phyloP scores from a whole-genome alignment of 495 filamentous ascomycete genomes.

The Talaromyces liani region DNA sequence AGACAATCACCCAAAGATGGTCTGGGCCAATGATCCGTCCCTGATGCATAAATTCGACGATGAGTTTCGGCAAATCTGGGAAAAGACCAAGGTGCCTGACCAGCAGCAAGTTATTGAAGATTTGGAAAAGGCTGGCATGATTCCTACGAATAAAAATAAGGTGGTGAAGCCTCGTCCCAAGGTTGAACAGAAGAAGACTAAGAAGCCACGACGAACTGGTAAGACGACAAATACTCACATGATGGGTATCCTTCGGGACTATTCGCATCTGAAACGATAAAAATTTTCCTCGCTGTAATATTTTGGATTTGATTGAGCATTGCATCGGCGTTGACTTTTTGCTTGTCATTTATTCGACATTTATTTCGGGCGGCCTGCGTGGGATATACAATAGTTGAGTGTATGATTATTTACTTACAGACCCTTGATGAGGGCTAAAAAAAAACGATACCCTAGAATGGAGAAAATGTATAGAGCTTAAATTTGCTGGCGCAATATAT shows the following conservation, averaged over 20 bases:
- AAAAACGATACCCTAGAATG: not conserved
- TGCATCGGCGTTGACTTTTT: constrained; percentile 4
- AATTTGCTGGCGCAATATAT: not conserved
- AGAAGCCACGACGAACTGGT: constrained; percentile 61
- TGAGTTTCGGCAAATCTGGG: constrained; percentile 79
- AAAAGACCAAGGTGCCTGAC: constrained; percentile 68
- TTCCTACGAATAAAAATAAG: constrained; percentile 69
- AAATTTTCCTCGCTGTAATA: not conserved
- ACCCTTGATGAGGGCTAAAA: not conserved
- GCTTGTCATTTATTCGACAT: not conserved
- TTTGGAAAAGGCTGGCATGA: constrained; percentile 64
- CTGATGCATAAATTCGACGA: constrained; percentile 68
- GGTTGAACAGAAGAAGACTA: constrained; percentile 50
- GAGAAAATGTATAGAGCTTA: not conserved
- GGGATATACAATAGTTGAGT: not conserved
- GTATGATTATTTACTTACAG: not conserved
- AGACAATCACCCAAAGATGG: constrained; percentile 73
- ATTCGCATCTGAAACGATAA: constrained; percentile 53
- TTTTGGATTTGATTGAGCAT: constrained; percentile 1
- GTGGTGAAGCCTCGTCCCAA: constrained; percentile 51
- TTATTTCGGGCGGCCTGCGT: not conserved
- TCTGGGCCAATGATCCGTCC: constrained; percentile 82
- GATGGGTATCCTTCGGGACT: constrained; percentile 79
- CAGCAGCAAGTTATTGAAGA: constrained; percentile 67
- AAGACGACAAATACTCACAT: constrained; percentile 94